Base-by-base conservation (phyloP, 306 rosid genomes). In the Oxytropis ochrocephala region DNA sequence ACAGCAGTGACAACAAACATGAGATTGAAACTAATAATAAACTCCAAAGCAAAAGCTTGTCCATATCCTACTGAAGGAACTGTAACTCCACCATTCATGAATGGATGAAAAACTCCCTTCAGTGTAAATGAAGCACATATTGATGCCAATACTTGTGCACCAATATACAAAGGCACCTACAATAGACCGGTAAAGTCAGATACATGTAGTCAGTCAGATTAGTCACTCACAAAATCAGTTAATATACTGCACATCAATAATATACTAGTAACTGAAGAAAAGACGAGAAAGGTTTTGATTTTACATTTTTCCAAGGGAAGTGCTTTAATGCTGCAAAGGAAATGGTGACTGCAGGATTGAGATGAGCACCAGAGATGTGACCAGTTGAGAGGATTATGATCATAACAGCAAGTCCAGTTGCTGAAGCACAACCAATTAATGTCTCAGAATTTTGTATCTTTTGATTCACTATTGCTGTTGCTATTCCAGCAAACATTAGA, bases 1-100 rank as follows among this genome's bases (percentile, higher is more conserved):
- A 94, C 95, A 0, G 87, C 98, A 41, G 98, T 94, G 79, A 86
- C 83, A 56, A 94, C 97, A 54, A 94, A 94, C 97, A 90, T 94
- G 81, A 94, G 97, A 81, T 88, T 90, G 70, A 90, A 94, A 74
- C 76, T 65, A 52, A 90, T 94, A 44, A 90, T 82, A 67, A 90
- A 85, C 71, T 94, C 97, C 33, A 93, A 69, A 55, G 90, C 90
- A 79, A 93, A 90, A 76, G 97, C 91, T 76, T 86, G 89, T 1
- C 84, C 88, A 72, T 78, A 72, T 72, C 70, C 84, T 30, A 80
- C 90, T 0, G 96, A 81, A 81, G 96, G 95, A 78, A 90, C 95
- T 0, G 97, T 90, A 4, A 90, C 96, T 52, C 96, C 97, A n/a
- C 92, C 98, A 12, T 73, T 63, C 90, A 88, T 86, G 65, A 84